Percentiles rank a stretch among this genome's conserved stretches.
phyloP scores from a whole-genome alignment of 2,329 filamentous ascomycete species.

The Fragosphaeria purpurea region DNA sequence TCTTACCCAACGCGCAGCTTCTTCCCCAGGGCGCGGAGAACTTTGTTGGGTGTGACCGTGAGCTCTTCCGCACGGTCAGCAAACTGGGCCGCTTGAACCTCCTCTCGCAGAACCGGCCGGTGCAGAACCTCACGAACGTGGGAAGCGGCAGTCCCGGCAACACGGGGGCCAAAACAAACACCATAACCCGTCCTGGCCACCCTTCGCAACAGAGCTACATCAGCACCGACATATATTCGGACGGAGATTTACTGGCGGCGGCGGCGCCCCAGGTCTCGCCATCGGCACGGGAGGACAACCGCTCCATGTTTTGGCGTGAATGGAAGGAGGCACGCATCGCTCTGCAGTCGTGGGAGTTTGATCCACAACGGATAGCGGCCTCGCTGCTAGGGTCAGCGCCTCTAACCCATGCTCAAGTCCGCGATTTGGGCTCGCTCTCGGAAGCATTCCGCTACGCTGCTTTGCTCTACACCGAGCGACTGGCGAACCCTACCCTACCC shows the following conservation, averaged over 20 bases:
- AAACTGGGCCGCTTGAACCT: conserved; percentile 77
- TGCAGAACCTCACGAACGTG: conserved; percentile 28
- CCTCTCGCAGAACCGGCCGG: conserved; percentile 59
- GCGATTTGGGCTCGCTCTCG: conserved; percentile 71
- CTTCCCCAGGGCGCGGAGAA: conserved; percentile 63
- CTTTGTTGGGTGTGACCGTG: conserved; percentile 75
- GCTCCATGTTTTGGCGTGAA: conserved; percentile 68
- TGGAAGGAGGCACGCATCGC: conserved; percentile 72
- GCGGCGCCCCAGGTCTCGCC: conserved; percentile 29
- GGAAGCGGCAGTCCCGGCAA: not conserved
- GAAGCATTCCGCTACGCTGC: conserved; percentile 87
- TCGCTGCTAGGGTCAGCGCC: conserved; percentile 22
- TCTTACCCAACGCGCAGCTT: conserved; percentile 36
- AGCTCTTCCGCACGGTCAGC: conserved; percentile 77
- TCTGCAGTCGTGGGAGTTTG: conserved; percentile 74
- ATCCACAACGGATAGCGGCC: conserved; percentile 40
- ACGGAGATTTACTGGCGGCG: conserved; percentile 43
- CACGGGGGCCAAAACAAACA: conserved; percentile 14
- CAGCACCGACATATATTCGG: conserved; percentile 38
- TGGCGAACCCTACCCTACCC: conserved; percentile 65
- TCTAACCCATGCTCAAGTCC: conserved; percentile 50
- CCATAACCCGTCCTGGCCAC: conserved; percentile 16
- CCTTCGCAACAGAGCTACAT: conserved; percentile 23
- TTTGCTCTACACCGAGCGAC: conserved; percentile 78
- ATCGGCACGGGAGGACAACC: conserved; percentile 45